Percentiles rank a stretch among this genome's conserved stretches.
Evolutionary conservation across 2,329 filamentous ascomycete species (phyloP).

Genomic region (Pyricularia pennisetigena): DNA sequence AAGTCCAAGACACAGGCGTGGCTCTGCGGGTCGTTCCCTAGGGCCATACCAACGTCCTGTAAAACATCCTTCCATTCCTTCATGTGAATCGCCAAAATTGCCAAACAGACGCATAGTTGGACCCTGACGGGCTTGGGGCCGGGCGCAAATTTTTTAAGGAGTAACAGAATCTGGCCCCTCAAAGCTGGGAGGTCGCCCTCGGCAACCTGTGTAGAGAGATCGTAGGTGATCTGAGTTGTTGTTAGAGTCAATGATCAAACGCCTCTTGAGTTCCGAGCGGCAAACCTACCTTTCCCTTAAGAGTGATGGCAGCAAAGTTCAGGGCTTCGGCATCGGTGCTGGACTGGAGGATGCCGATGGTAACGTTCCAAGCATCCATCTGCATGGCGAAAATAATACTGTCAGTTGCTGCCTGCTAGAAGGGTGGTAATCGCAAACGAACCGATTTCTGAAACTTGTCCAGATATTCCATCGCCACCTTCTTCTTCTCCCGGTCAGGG

Average conservation of each 20-base stretch:
- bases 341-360: constrained; percentile 78
- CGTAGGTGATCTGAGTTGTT: constrained; percentile 74
- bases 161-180: constrained; percentile 71
- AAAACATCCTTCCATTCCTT: constrained; percentile 90
- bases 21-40: constrained; percentile 67
- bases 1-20: constrained; percentile 91
- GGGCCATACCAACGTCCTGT: constrained; percentile 64
- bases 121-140: constrained; percentile 80
- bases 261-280: background rate
- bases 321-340: constrained; percentile 75
- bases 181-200: constrained; percentile 64
- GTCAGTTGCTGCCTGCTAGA: constrained; percentile 3
- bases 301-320: constrained; percentile 89
- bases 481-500: constrained; percentile 73
- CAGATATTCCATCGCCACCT: constrained; percentile 75
- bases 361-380: constrained; percentile 85
- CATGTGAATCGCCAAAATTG: constrained; percentile 94
- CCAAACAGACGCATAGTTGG: constrained; percentile 89
- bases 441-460: constrained; percentile 98
- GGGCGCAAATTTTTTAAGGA: constrained; percentile 71
- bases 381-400: constrained; percentile 27
- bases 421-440: constrained; percentile 24
- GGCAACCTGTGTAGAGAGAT: constrained; percentile 77
- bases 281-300: constrained; percentile 83
- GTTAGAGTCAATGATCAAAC: constrained; percentile 8